Base-by-base conservation (phyloP, 495 filamentous ascomycete genomes). In the Talaromyces trachyspermus region DNA sequence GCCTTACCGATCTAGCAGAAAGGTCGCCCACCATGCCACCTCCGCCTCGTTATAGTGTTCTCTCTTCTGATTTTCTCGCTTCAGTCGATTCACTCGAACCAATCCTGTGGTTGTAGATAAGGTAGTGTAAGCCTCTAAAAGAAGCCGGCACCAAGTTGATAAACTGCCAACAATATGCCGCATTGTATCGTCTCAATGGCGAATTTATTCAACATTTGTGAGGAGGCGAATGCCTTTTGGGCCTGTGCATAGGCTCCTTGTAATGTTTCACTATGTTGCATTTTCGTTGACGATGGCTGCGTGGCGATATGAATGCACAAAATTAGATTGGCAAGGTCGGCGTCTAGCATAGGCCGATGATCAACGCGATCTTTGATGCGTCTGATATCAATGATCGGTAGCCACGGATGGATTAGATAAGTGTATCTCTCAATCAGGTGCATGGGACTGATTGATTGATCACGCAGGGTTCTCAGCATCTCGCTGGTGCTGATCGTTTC, bases 111-210 rank as follows among this genome's bases (percentile, higher is more conserved):
- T 30, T 15, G 41, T 44, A 11, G 41, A 44, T 32, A 44, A 44
- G n/a, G 41, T 44, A 8, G 30, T 15, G 30, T 44, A 44, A 29
- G 41, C 41, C 10, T 44, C 41, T 20, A 25, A 30, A 27, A 44
- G 23, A 44, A 30, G 12, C 41, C 41, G 30, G 41, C 41, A 15
- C 41, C 41, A 14, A 44, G 23, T 44, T 44, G 41, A 11, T 44
- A 44, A 17, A 30, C 15, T 44, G 41, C 25, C 10, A 44, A 25
- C 2, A 44, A 30, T 18, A 44, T 14, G 18, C 41, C 41, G n/a
- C 41, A 44, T 27, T 44, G 41, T 17, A 25, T 44, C n/a, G 26
- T 20, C 12, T 44, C 23, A 18, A 44, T 5, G 17, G 41, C 23
- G 26, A 17, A 30, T 29, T 12, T n/a, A 5, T 10, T 44, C 11